A percentile compares a stretch with the other conserved stretches of the same genome.
phyloP scores from a whole-genome alignment of 2,329 filamentous ascomycete genomes.

The Apiospora aurea region DNA sequence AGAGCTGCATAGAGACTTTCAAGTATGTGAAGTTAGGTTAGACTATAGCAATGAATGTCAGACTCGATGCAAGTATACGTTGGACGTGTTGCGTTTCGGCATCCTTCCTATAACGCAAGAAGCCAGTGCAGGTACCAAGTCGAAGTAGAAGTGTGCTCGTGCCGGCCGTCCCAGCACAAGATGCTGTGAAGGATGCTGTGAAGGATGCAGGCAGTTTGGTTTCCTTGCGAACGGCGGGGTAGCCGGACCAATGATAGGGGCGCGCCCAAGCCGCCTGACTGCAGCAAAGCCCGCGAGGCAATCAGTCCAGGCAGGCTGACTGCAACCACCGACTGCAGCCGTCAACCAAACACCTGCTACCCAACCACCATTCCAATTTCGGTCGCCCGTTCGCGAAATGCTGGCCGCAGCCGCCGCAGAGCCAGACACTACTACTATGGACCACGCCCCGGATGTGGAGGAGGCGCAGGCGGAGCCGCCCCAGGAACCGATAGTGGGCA shows the following conservation, averaged over 20 bases:
- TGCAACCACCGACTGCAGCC: slow-evolving; percentile 6
- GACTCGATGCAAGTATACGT: neutral
- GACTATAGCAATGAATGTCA: neutral
- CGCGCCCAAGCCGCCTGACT: neutral
- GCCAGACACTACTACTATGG: neutral
- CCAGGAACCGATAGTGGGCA: neutral
- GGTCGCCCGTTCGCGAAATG: neutral
- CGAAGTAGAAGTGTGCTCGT: neutral
- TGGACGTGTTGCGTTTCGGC: neutral
- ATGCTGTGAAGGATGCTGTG: neutral
- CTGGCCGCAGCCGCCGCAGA: neutral
- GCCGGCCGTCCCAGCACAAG: neutral
- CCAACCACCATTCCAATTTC: neutral
- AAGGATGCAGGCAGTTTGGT: neutral
- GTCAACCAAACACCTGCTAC: neutral
- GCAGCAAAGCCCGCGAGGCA: slow-evolving; percentile 6
- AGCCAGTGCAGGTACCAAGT: neutral
- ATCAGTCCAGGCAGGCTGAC: slow-evolving; percentile 1
- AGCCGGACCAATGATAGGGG: slow-evolving; percentile 14
- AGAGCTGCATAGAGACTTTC: neutral
- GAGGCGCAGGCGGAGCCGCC: neutral
- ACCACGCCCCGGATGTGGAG: neutral
- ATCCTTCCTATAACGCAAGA: neutral
- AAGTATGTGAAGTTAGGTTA: neutral
- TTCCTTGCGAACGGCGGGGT: neutral